These are phyloP conservation scores for Ophiocordyceps unilateralis DNA, from an alignment of 2,329 filamentous ascomycete species.

Conservation along the genomic window DNA sequence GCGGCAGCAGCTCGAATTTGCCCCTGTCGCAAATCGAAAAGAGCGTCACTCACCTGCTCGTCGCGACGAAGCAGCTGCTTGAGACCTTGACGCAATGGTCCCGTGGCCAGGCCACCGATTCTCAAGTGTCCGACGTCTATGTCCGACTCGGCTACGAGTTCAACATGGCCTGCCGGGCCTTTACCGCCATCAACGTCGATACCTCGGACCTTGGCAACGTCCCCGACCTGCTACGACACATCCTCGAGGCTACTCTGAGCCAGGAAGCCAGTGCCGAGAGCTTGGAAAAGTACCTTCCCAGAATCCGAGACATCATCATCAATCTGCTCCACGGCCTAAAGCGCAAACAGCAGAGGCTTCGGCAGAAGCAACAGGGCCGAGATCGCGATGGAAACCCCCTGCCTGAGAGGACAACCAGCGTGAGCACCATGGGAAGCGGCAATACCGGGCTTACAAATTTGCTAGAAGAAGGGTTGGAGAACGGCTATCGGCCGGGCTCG, in stretches of 20 bases:
- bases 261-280: slow-evolving; percentile 91
- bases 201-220: slow-evolving; percentile 89
- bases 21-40: slow-evolving; percentile 94
- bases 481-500: slow-evolving; percentile 27
- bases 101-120: slow-evolving; percentile 75
- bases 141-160: slow-evolving; percentile 96
- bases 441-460: slow-evolving; percentile 37
- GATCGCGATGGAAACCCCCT: slow-evolving; percentile 30
- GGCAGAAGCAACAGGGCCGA: slow-evolving; percentile 39
- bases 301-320: slow-evolving; percentile 96
- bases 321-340: slow-evolving; percentile 91
- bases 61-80: slow-evolving; percentile 92
- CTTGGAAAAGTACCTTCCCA: slow-evolving; percentile 80
- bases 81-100: slow-evolving; percentile 98
- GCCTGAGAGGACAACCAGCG: slow-evolving; percentile 36
- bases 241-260: slow-evolving; percentile 88
- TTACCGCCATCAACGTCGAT: slow-evolving; percentile 92
- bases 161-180: slow-evolving; percentile 95
- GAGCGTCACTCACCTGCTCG: slow-evolving; percentile 91
- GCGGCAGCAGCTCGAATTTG: slow-evolving; percentile 49
- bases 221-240: slow-evolving; percentile 73
- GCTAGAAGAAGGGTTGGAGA: slow-evolving; percentile 41
- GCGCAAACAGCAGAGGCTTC: slow-evolving; percentile 83
- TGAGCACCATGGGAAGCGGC: slow-evolving; percentile 39
- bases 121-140: slow-evolving; percentile 94